Evolutionary conservation across 2,329 filamentous ascomycete species (phyloP), one percentile per base, ranked within the genome.

Genomic region (Truncatella angustata): DNA sequence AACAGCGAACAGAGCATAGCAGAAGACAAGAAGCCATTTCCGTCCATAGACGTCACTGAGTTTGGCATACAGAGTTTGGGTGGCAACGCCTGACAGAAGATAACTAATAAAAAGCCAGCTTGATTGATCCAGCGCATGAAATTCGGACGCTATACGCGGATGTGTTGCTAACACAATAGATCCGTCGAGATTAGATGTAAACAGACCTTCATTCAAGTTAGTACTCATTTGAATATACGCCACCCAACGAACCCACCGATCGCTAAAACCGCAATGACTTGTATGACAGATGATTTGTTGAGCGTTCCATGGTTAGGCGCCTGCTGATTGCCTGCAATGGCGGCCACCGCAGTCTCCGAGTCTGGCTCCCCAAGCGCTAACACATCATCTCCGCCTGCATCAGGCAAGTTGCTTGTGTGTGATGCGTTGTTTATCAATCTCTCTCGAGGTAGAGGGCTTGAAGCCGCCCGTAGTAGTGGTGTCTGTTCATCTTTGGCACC

Each of bases 31-130:
- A 6, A 82, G 66, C 0, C 64, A 60, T 54, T 79, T 81, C 1
- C 80, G 75, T 5, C 81, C 80, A 58, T 81, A 84, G 14, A 82
- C 77, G 58, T 82, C 78, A 54, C 78, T 81, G 10, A 84, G 62
- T 54, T 83, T 82, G 0, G 78, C 80, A 53, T 78, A 80, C 21
- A 53, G 16, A 9, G 51, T 45, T 16, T 53, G 51, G 3, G 51
- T 49, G 4, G 34, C 51, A 4, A 43, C 46, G 3, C 51, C 51
- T 16, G 51, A 39, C 4, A 53, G 46, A 2, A 44, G 23, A 30
- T 49, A 53, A 16, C 45, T 44, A 12, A 50, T 49, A 18, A 53
- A 50, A 6, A 53, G 30, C 51, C 51, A 53, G 30, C 39, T 50
- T 4, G 51, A 49, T 9, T 40, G 20, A 9, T 48, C 46, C 2